Evolutionary conservation across 441 rosid species (phyloP).

Genomic region (Eutrema salsugineum): DNA sequence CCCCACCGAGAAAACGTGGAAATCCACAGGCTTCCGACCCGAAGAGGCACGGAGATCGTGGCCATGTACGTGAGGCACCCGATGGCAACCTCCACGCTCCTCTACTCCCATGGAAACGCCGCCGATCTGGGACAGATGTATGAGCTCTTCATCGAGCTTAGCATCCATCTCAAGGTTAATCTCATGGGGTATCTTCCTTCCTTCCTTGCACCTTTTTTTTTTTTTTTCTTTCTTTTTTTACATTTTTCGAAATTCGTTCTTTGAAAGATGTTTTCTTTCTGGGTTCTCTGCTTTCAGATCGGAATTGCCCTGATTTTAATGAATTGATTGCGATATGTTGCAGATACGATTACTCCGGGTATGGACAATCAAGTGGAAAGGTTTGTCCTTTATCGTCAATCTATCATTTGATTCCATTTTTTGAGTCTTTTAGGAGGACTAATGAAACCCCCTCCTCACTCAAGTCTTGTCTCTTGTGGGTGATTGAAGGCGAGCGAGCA

Average conservation of each 20-base stretch:
- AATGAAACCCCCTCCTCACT: too few species aligned
- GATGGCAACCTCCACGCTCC: conserved; percentile 78
- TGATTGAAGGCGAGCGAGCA: conserved; percentile 84
- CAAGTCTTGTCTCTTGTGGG: background rate
- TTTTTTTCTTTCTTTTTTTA: too few species aligned
- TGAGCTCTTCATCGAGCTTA: conserved; percentile 87
- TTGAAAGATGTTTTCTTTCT: background rate
- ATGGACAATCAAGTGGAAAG: conserved; percentile 92
- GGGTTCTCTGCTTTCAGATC: background rate
- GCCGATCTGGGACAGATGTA: conserved; percentile 99
- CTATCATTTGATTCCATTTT: too few species aligned
- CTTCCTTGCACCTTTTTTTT: background rate
- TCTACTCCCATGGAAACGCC: conserved; percentile 93
- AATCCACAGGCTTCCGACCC: conserved; percentile 64
- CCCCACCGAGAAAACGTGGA: conserved; percentile 93
- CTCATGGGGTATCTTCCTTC: conserved; percentile 50
- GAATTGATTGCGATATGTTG: background rate
- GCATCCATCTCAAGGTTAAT: conserved; percentile 89
- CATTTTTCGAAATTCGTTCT: too few species aligned
- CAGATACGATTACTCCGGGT: conserved; percentile 92
- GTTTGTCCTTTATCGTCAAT: conserved; percentile 34
- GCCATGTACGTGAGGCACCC: conserved; percentile 83
- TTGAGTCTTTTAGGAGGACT: background rate
- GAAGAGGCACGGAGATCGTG: conserved; percentile 75
- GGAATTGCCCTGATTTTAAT: background rate